A percentile compares a stretch with the other conserved stretches of the same genome.
phyloP scores from a whole-genome alignment of 108 stramenopile species.

The Fistulifera pelliculosa region DNA sequence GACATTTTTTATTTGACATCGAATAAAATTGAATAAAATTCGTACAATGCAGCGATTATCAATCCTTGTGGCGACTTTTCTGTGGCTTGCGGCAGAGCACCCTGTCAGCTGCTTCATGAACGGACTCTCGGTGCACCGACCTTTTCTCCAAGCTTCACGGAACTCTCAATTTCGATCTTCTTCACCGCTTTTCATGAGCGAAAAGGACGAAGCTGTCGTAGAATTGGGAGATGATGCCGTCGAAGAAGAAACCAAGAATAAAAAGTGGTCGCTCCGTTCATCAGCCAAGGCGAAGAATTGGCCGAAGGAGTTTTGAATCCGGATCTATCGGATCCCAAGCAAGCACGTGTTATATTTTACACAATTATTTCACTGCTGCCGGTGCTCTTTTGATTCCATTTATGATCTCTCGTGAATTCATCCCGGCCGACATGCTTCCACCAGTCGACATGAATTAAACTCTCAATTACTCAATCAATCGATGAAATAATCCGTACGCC shows the following conservation, averaged over 20 bases:
- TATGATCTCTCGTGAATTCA: conserved; percentile 81
- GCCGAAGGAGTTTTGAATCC: conserved; percentile 48
- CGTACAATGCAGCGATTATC: no score
- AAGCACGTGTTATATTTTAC: conserved; percentile 77
- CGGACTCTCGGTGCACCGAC: no score
- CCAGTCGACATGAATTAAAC: conserved; percentile 50
- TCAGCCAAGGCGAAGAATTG: conserved; percentile 65
- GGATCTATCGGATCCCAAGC: conserved; percentile 75
- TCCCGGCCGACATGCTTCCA: conserved; percentile 60
- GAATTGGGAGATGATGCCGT: conserved; percentile 25
- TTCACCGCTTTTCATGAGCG: no score
- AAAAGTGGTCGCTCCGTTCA: conserved; percentile 48
- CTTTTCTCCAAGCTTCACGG: no score
- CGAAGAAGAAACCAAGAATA: conserved; percentile 2
- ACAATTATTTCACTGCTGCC: conserved; percentile 77
- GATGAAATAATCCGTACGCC: no score
- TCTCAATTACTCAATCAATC: no score
- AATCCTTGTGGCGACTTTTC: no score
- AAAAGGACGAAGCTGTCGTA: conserved; percentile 28
- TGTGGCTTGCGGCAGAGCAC: no score
- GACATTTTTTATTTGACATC: no score
- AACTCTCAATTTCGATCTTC: no score
- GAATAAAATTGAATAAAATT: no score
- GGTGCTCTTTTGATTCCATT: conserved; percentile 74
- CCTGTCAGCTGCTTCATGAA: no score